Base-by-base conservation (phyloP, 345 rosid genomes). In the Geranium brycei region DNA sequence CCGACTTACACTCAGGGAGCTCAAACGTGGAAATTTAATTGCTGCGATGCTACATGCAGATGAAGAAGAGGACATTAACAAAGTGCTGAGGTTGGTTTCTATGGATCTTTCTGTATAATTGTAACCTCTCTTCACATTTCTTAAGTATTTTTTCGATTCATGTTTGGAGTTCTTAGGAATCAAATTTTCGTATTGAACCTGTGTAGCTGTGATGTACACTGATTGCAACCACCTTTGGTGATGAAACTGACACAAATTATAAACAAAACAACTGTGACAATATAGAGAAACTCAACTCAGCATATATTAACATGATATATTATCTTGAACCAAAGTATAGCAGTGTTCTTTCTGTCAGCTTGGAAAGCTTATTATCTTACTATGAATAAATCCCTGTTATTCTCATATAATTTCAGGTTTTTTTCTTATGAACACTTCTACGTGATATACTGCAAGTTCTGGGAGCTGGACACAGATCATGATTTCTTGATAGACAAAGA, bases 381-480 rank as follows among this genome's bases (percentile, higher is more conserved):
- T 35, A 35, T 35, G 41, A 4, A 35, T 7, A 35, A 35, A 35
- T 35, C 5, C 41, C 41, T 35, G 41, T 35, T 35, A 4, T 35
- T 7, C 41, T 35, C 10, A 4, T 35, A 35, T 35, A 35, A 35
- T 35, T 35, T 1, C 79, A 91, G 98, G 80, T 91, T 89, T 76
- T 91, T 91, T 77, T 91, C 98, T 0, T 91, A 91, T 73, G 98
- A 91, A 68, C 98, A 91, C 75, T 91, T 91, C 69, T 91, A 91
- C 55, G 96, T 91, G 62, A 88, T 91, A 76, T 91, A 91, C 87
- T 91, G 98, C 92, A 91, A 89, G 79, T 91, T 89, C 68, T 91
- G 98, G 98, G 98, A 91, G 86, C 83, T 91, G 67, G 98, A 91
- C 75, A 82, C 88, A n/a, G 98, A 91, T 74, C 96, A 91, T 70